These are phyloP conservation scores for Fragaria nilgerrensis DNA, from an alignment of 306 rosid species.

Conservation along the genomic window DNA sequence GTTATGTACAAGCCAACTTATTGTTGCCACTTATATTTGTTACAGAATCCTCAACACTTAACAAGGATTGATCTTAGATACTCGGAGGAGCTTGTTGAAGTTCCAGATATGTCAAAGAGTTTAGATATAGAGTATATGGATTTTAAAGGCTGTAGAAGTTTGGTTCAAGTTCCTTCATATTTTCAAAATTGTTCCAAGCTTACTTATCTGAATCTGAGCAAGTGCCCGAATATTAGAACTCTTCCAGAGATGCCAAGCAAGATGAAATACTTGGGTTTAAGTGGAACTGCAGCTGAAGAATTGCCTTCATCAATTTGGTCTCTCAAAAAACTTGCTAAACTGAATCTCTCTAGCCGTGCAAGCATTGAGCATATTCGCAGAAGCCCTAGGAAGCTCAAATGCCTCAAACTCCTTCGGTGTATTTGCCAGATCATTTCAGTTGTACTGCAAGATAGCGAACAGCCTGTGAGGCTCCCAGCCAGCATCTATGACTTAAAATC, in stretches of 20 bases:
- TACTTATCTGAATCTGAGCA: neutral
- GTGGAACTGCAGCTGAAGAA: neutral
- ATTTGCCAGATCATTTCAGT: no score
- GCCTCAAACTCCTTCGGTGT: neutral
- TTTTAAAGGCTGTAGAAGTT: neutral
- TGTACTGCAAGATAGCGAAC: no score
- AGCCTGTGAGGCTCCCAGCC: neutral
- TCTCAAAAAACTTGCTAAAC: neutral
- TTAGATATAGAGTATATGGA: neutral
- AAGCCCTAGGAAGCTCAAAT: neutral
- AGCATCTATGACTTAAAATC: neutral
- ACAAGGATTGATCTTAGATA: neutral
- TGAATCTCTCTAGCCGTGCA: no score
- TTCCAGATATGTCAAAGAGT: conserved; percentile 23
- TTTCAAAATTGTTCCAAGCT: neutral
- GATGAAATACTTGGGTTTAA: neutral
- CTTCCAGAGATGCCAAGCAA: neutral
- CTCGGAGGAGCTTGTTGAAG: neutral
- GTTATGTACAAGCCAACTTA: no score
- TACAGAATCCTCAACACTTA: conserved; percentile 8
- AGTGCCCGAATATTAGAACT: neutral
- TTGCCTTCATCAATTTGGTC: conserved; percentile 15
- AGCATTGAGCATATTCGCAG: no score
- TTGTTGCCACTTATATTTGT: neutral
- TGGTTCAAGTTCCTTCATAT: neutral